Evolutionary conservation across 352 stramenopile genomes (phyloP).

Genomic region (Pythium oligandrum): DNA sequence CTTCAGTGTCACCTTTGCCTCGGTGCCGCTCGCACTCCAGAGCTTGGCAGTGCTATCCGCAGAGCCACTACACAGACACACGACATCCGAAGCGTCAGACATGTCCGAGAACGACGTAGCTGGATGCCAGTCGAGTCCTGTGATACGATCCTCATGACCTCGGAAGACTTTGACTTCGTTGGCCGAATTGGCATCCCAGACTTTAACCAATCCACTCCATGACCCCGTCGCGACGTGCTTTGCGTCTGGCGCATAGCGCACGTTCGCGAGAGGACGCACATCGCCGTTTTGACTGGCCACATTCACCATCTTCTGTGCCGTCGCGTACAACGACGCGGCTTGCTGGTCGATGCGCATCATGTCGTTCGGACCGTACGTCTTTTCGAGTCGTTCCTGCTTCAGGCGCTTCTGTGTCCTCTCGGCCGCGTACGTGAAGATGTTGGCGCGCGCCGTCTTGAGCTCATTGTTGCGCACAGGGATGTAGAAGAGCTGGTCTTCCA

Average conservation of each 20-base stretch:
- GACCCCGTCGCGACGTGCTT: conserved; percentile 84
- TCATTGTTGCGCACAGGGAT: conserved; percentile 67
- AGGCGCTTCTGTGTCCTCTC: conserved; percentile 51
- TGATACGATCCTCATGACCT: conserved; percentile 86
- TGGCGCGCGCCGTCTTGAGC: conserved; percentile 80
- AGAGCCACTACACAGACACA: conserved; percentile 73
- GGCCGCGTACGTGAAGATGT: conserved; percentile 80
- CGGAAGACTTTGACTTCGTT: conserved; percentile 70
- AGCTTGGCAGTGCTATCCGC: conserved; percentile 74
- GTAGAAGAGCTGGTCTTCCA: conserved; percentile 83
- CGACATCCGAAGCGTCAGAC: conserved; percentile 44
- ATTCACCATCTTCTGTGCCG: conserved; percentile 71
- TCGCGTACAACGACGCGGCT: conserved; percentile 79
- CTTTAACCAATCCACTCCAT: conserved; percentile 92
- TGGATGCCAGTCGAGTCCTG: conserved; percentile 83
- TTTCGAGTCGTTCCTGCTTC: conserved; percentile 44
- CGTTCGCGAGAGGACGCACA: conserved; percentile 82
- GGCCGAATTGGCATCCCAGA: conserved; percentile 87
- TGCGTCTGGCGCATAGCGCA: conserved; percentile 60
- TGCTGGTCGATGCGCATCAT: conserved; percentile 49
- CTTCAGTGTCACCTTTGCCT: conserved; percentile 55
- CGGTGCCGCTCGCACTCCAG: conserved; percentile 51
- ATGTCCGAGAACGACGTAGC: conserved; percentile 44
- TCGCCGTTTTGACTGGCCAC: conserved; percentile 94
- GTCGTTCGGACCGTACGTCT: conserved; percentile 31